Evolutionary conservation across 208 protist species (phyloP).

Genomic region (Porcisia hertigi): DNA sequence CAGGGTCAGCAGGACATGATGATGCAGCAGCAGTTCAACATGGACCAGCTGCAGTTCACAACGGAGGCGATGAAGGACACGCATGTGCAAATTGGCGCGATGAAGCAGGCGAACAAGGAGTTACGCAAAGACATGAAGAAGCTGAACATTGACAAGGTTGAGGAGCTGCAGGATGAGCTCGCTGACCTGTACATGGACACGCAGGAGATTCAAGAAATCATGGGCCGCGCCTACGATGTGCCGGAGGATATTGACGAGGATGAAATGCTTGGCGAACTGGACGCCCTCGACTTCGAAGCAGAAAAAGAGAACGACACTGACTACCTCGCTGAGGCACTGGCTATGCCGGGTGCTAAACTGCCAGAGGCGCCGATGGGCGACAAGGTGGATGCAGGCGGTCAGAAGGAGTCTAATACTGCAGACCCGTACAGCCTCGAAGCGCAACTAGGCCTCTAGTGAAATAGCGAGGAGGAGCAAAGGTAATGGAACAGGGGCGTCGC

Average conservation of each 20-base stretch:
- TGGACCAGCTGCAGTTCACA: conserved; percentile 93
- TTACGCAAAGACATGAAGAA: conserved; percentile 89
- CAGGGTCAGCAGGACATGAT: conserved; percentile 90
- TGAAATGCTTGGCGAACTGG: conserved; percentile 89
- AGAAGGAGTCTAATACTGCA: conserved; percentile 42
- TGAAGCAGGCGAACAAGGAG: conserved; percentile 89
- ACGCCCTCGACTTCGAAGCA: conserved; percentile 87
- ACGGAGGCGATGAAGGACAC: conserved; percentile 92
- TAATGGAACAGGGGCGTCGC: not conserved
- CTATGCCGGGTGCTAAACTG: conserved; percentile 62
- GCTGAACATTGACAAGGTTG: conserved; percentile 84
- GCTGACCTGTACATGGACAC: conserved; percentile 90
- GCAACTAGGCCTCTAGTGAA: conserved; percentile 78
- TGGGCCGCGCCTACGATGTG: conserved; percentile 90
- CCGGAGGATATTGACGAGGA: conserved; percentile 93
- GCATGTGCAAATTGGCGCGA: conserved; percentile 82
- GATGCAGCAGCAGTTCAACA: conserved; percentile 92
- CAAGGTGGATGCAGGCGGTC: conserved; percentile 29
- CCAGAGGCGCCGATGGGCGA: conserved; percentile 48
- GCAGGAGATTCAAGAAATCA: conserved; percentile 93
- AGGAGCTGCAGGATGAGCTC: conserved; percentile 90
- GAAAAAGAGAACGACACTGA: conserved; percentile 72
- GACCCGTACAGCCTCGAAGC: conserved; percentile 87
- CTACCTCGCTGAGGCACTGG: conserved; percentile 85
- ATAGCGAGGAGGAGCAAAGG: not conserved